A percentile compares a stretch with the other conserved stretches of the same genome.
Conservation (phyloP, 2,329 filamentous ascomycete species). For the Emydomyces testavorans region DNA sequence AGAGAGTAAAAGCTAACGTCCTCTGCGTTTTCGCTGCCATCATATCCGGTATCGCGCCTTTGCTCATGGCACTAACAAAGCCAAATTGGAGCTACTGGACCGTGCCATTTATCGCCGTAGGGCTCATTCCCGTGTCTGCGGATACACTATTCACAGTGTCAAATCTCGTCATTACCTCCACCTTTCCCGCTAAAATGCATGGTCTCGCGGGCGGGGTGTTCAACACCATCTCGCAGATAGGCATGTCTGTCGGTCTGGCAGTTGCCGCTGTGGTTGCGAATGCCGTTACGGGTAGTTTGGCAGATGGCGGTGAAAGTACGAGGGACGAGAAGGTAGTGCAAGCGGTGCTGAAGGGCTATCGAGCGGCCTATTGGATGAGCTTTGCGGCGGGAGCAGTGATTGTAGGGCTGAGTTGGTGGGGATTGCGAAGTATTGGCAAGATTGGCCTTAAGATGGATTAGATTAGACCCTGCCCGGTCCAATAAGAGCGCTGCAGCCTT, state of each 20-base stretch:
- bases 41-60: slow-evolving; percentile 11
- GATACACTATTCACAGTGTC: slow-evolving; percentile 36
- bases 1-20: slow-evolving; percentile 10
- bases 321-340: slow-evolving; percentile 17
- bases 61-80: slow-evolving; percentile 14
- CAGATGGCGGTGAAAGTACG: neutral
- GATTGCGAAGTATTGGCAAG: slow-evolving; percentile 30
- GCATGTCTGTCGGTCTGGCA: slow-evolving; percentile 43
- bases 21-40: slow-evolving; percentile 11
- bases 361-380: slow-evolving; percentile 15
- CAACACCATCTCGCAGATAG: slow-evolving; percentile 48
- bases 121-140: slow-evolving; percentile 13
- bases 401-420: slow-evolving; percentile 15
- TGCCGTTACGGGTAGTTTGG: neutral
- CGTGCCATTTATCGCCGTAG: slow-evolving; percentile 11
- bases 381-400: slow-evolving; percentile 14
- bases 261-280: slow-evolving; percentile 39
- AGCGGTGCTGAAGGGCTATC: slow-evolving; percentile 14
- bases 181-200: slow-evolving; percentile 46
- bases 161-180: slow-evolving; percentile 43
- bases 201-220: slow-evolving; percentile 52
- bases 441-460: slow-evolving; percentile 38
- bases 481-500: too few relatives aligned
- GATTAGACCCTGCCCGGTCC: neutral
- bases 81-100: slow-evolving; percentile 14